These are phyloP conservation scores for Licmophora abbreviata DNA, from an alignment of 108 stramenopile genomes.

Conservation along the genomic window DNA sequence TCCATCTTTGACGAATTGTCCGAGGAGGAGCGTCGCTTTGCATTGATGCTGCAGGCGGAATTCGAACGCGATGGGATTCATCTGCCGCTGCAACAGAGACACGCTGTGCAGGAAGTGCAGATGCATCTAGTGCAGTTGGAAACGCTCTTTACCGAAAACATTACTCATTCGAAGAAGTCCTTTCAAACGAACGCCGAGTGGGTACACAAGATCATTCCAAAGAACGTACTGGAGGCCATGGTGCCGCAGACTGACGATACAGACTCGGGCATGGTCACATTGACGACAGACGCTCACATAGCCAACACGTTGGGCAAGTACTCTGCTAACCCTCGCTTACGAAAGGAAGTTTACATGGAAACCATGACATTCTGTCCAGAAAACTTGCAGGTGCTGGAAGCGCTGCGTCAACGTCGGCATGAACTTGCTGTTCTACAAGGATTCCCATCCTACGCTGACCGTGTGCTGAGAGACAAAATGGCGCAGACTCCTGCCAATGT, in stretches of 20 bases:
- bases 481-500: constrained; percentile 42
- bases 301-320: constrained; percentile 60
- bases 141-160: constrained; percentile 56
- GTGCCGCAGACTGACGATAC: constrained; percentile 10
- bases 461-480: constrained; percentile 74
- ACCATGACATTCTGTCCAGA: constrained; percentile 54
- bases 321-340: constrained; percentile 39
- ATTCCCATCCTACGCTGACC: constrained; percentile 65
- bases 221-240: constrained; percentile 30
- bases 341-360: constrained; percentile 68
- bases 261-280: constrained; percentile 12
- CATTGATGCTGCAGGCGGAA: constrained; percentile 58
- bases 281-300: constrained; percentile 46
- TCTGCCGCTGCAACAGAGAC: constrained; percentile 56
- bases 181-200: constrained; percentile 31
- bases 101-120: constrained; percentile 58
- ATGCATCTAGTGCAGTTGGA: constrained; percentile 64
- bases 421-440: constrained; percentile 52
- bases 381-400: constrained; percentile 71
- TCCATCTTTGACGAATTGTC: constrained; percentile 20
- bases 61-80: constrained; percentile 95
- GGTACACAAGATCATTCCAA: constrained; percentile 51
- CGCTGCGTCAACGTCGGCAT: constrained; percentile 52
- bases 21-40: constrained; percentile 74
- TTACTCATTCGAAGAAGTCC: constrained; percentile 47